Percentiles rank a stretch among this genome's conserved stretches.
These are phyloP conservation scores for Xylariaceae sp. DNA, from an alignment of 2,329 filamentous ascomycete species.

Conservation along the genomic window DNA sequence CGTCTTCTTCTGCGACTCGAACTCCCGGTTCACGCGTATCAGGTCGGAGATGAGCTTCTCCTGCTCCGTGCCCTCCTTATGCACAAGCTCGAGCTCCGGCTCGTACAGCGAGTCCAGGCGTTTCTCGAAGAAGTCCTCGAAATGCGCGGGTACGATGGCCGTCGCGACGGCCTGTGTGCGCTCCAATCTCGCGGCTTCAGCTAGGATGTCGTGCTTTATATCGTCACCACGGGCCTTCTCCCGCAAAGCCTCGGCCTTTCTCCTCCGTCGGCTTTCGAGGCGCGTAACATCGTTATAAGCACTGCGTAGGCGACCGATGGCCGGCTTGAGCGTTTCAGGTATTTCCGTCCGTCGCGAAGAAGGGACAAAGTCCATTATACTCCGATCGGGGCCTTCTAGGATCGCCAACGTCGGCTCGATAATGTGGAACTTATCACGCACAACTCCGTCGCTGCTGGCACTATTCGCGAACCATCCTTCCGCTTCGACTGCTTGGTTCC, in stretches of 20 bases:
- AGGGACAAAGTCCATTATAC: slow-evolving; percentile 83
- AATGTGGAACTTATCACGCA: slow-evolving; percentile 73
- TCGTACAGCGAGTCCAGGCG: slow-evolving; percentile 75
- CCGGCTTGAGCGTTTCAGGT: slow-evolving; percentile 73
- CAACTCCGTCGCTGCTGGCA: slow-evolving; percentile 51
- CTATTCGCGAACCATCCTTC: slow-evolving; percentile 76
- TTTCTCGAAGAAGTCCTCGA: slow-evolving; percentile 85
- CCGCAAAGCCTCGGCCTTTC: slow-evolving; percentile 73
- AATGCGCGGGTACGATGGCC: slow-evolving; percentile 79
- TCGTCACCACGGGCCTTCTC: slow-evolving; percentile 83
- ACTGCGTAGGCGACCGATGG: slow-evolving; percentile 71
- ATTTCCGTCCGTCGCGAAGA: slow-evolving; percentile 76
- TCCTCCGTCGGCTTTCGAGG: slow-evolving; percentile 73
- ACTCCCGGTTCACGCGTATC: slow-evolving; percentile 71
- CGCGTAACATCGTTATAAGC: slow-evolving; percentile 81
- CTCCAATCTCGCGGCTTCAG: slow-evolving; percentile 80
- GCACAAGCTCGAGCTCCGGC: slow-evolving; percentile 65
- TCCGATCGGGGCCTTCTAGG: slow-evolving; percentile 73
- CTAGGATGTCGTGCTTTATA: slow-evolving; percentile 78
- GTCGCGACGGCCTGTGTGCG: slow-evolving; percentile 75
- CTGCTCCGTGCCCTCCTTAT: slow-evolving; percentile 72
- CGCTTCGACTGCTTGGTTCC: slow-evolving; percentile 71
- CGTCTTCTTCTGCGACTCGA: slow-evolving; percentile 65
- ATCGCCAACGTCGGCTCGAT: slow-evolving; percentile 72
- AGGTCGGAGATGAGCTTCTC: slow-evolving; percentile 65